These are phyloP conservation scores for Suhomyces pyralidae DNA, from an alignment of 805 yeast genomes.

Conservation along the genomic window DNA sequence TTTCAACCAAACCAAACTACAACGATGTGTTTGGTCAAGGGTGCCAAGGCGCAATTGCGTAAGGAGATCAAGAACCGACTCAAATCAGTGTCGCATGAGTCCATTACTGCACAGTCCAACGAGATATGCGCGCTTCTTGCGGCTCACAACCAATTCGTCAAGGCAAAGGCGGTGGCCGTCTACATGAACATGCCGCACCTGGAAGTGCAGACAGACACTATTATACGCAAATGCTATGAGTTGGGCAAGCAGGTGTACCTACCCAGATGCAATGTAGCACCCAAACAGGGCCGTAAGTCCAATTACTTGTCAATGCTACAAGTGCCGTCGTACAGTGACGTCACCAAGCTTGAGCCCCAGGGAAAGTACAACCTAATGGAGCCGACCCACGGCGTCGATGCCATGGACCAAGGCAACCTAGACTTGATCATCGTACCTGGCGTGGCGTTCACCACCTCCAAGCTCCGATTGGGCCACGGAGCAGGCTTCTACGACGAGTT, in stretches of 20 bases:
- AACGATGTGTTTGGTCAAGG: not conserved
- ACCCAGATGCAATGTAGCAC: slow-evolving; percentile 48
- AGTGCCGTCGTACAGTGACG: slow-evolving; percentile 41
- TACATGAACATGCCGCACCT: slow-evolving; percentile 74
- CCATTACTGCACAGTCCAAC: slow-evolving; percentile 24
- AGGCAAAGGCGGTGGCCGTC: slow-evolving; percentile 54
- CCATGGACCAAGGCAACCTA: slow-evolving; percentile 31
- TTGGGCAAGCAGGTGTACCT: slow-evolving; percentile 52
- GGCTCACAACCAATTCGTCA: slow-evolving; percentile 33
- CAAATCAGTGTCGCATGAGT: slow-evolving; percentile 11
- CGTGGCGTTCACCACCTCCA: slow-evolving; percentile 60
- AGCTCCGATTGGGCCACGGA: slow-evolving; percentile 82
- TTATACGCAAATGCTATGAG: slow-evolving; percentile 53
- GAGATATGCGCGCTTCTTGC: slow-evolving; percentile 18
- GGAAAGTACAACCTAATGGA: slow-evolving; percentile 70
- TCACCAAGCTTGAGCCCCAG: slow-evolving; percentile 51
- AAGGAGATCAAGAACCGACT: slow-evolving; percentile 21
- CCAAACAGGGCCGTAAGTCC: slow-evolving; percentile 27
- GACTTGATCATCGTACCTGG: slow-evolving; percentile 85
- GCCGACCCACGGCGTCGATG: slow-evolving; percentile 46
- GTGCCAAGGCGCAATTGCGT: slow-evolving; percentile 25
- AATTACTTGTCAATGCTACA: slow-evolving; percentile 55
- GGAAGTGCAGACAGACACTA: slow-evolving; percentile 60
- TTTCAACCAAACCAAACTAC: not conserved
- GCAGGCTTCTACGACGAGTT: slow-evolving; percentile 86